A percentile compares a stretch with the other conserved stretches of the same genome.
Evolutionary conservation across 2,329 filamentous ascomycete genomes (phyloP).

Genomic region (Trichoderma endophyticum): DNA sequence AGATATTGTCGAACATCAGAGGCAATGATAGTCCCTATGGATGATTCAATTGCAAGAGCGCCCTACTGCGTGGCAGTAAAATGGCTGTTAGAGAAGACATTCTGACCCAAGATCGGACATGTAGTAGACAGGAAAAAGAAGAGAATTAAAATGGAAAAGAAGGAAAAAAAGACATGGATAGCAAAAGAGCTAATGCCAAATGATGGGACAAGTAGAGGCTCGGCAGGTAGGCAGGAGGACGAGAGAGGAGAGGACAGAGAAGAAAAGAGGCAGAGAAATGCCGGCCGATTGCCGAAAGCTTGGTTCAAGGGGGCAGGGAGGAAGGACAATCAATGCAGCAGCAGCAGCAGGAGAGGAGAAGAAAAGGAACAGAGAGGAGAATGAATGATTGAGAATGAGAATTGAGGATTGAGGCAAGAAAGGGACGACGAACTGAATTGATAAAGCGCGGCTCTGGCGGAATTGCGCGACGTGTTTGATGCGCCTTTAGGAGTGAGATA

Average conservation of each 20-base stretch:
- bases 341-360: constrained; percentile 6
- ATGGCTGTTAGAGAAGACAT: constrained; percentile 56
- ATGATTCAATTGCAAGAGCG: constrained; percentile 26
- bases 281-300: constrained; percentile 16
- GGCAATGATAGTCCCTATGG: background rate
- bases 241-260: background rate
- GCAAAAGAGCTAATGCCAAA: constrained; percentile 16
- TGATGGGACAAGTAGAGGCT: background rate
- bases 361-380: constrained; percentile 10
- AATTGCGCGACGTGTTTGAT: constrained; percentile 26
- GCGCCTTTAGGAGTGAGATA: constrained; percentile 20
- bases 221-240: constrained; percentile 8
- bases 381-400: constrained; percentile 20
- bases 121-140: constrained; percentile 25
- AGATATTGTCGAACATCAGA: constrained; percentile 10
- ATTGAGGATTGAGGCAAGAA: constrained; percentile 19
- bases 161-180: constrained; percentile 25
- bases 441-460: constrained; percentile 29
- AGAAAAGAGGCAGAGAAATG: constrained; percentile 15
- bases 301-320: constrained; percentile 13
- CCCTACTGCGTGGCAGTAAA: constrained; percentile 51
- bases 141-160: constrained; percentile 23
- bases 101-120: constrained; percentile 34
- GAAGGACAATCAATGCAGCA: background rate
- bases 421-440: constrained; percentile 35